Percentiles rank a stretch among this genome's conserved stretches.
phyloP scores from a whole-genome alignment of 2,329 filamentous ascomycete genomes.

The Magnaporthiopsis incrustans region DNA sequence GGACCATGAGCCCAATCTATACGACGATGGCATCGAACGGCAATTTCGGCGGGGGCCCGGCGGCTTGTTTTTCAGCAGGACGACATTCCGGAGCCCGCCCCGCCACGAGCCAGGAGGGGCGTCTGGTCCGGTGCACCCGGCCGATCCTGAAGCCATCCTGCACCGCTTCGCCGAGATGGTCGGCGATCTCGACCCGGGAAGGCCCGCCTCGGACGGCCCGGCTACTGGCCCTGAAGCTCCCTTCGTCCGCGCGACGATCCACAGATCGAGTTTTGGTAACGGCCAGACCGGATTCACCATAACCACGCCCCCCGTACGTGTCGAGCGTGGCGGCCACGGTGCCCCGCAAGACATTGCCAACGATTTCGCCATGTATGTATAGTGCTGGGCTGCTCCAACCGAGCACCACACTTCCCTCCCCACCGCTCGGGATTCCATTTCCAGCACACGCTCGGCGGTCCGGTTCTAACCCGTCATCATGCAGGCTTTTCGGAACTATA shows the following conservation, averaged over 20 bases:
- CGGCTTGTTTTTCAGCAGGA: constrained; percentile 32
- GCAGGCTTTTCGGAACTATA: constrained; percentile 39
- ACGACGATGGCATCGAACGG: constrained; percentile 51
- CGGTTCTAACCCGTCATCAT: not conserved
- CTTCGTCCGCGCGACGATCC: not conserved
- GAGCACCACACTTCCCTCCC: constrained; percentile 23
- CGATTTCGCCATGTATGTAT: constrained; percentile 38
- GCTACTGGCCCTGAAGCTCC: not conserved
- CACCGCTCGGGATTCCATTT: not conserved
- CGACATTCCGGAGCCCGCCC: constrained; percentile 17
- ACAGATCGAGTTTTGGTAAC: not conserved
- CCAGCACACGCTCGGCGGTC: not conserved
- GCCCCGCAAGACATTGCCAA: constrained; percentile 5
- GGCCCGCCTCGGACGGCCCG: not conserved
- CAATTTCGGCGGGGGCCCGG: constrained; percentile 31
- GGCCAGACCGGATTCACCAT: constrained; percentile 38
- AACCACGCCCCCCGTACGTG: constrained; percentile 27
- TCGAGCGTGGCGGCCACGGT: not conserved
- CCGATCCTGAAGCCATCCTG: constrained; percentile 28
- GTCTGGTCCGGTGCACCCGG: constrained; percentile 14
- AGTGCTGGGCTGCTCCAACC: constrained; percentile 5
- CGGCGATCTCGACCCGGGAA: constrained; percentile 3
- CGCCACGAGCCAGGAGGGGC: constrained; percentile 5
- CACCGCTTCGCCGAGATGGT: constrained; percentile 37
- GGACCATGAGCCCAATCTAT: constrained; percentile 44